Base-by-base conservation (phyloP, 148 eudicot genomes). In the Heliamphora exappendiculata region DNA sequence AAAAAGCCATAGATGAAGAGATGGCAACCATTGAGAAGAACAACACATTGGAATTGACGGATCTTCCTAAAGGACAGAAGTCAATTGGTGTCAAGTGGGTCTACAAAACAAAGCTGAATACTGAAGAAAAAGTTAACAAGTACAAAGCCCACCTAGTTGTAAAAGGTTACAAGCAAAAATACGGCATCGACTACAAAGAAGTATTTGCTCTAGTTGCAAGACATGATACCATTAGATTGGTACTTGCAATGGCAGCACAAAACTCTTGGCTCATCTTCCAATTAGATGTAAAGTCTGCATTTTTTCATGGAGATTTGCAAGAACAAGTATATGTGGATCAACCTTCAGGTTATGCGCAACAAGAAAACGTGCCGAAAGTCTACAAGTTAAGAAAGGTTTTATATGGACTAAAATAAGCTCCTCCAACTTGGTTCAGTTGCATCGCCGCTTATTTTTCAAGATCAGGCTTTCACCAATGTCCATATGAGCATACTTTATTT, bases 131-230 rank as follows among this genome's bases (percentile, higher is more conserved):
- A 7, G 53, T 49, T 4, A 19, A 49, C 16, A 11, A 49, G 53
- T 11, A 49, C 53, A 49, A 49, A 49, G 53, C 12, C 2, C 1
- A 3, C 53, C 53, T 49, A 8, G 53, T 49, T 49, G 53, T 19
- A 49, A 49, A 49, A 49, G 53, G 53, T 13, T 49, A 49, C 53
- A 49, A 49, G 16, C 53, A 49, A 49, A 19, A 49, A 49, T 49
- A 49, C 17, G 53, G 53, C 20, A 49, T 49, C 53, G 53, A 49
- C 53, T 49, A 49, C 53, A 73, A 33, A 51, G 76, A 73, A 73
- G 76, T 73, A 54, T 73, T 73, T 73, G 76, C 76, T 73, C 76
- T 65, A 73, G 76, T 73, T 73, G 76, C 76, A 49, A 54, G 76
- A 11, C 53, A 49, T 49, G 53, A 49, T 49, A 49, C 53, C 53